Base-by-base conservation (phyloP, 1,284 basidiomycete species). In the Agaricales sp. region DNA sequence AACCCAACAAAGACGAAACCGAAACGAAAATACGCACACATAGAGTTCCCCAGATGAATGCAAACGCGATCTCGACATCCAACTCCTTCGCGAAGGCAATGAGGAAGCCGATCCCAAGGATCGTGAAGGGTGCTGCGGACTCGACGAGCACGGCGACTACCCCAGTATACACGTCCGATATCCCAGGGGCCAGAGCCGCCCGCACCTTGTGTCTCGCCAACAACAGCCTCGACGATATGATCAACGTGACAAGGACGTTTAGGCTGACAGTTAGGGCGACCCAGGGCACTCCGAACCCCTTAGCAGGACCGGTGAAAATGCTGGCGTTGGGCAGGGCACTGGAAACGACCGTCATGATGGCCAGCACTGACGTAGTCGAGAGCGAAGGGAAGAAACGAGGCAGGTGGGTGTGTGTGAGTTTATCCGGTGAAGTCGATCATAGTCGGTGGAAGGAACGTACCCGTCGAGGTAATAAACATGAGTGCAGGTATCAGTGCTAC, bases 111-210 rank as follows among this genome's bases (percentile, higher is more conserved):
- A 59, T 55, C 2, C 57, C 55, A 21, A 58, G 43, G 0, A 59
- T 13, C 30, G 54, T 54, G 50, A 58, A 59, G 3, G 59, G 60
- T 25, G 58, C 47, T 4, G 60, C 58, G 2, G 57, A 59, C 51
- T 63, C 61, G 30, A 63, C 54, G 22, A 63, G 48, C 26, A 62
- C 57, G 3, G 59, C 57, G 12, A 58, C 48, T 19, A 59, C 35
- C 6, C 56, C 52, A 6, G 58, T 59, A 47, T 62, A 61, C 48
- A 48, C 55, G 21, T 48, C 41, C 22, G 49, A 43, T 3, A 49
- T 25, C 22, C 54, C 51, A n/a, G 49, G 45, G n/a, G 52, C 24
- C 25, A 58, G 45, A n/a, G 55, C 43, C 19, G 30, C 30, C 20
- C 50, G 48, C 11, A 52, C 46, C 23, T 45, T 45, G 4, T 46